Percentiles rank a stretch among this genome's conserved stretches.
Evolutionary conservation across 78 protist species (phyloP).

Genomic region (Emiliania huxleyi): DNA sequence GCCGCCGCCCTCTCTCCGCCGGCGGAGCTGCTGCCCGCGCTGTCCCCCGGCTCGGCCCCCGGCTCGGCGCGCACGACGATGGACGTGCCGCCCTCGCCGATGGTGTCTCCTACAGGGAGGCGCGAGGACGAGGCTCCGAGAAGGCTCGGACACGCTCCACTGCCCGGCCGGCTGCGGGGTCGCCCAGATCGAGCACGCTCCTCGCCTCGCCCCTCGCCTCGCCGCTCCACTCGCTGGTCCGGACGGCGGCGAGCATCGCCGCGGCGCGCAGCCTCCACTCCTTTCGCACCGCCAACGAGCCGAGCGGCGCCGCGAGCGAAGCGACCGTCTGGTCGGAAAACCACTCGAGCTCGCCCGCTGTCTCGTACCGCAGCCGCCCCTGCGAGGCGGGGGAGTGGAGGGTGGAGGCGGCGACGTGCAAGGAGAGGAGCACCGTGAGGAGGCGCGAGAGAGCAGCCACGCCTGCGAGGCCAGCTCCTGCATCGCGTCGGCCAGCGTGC

Average conservation of each 20-base stretch:
- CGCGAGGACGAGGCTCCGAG: background rate
- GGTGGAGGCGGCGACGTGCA: no score
- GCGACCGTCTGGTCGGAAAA: background rate
- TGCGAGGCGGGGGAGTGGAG: no score
- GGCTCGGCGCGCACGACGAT: background rate
- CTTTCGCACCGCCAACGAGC: background rate
- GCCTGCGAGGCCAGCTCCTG: background rate
- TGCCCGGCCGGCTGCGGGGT: background rate
- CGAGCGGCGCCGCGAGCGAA: background rate
- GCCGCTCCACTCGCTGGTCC: no score
- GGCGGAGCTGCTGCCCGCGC: background rate
- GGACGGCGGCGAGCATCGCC: background rate
- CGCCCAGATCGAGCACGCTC: no score
- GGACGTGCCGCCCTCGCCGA: background rate
- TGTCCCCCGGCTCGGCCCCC: background rate
- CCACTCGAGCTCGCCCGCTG: background rate
- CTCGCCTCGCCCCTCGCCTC: no score
- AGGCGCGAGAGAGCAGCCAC: no score
- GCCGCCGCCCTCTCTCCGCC: background rate
- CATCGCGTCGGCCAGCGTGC: conserved; percentile 1
- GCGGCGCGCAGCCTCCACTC: background rate
- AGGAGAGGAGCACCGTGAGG: no score
- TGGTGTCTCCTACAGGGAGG: background rate
- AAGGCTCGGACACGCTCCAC: background rate
- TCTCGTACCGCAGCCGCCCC: background rate